Base-by-base conservation (phyloP, 2,329 filamentous ascomycete genomes). In the Alternaria sp. region DNA sequence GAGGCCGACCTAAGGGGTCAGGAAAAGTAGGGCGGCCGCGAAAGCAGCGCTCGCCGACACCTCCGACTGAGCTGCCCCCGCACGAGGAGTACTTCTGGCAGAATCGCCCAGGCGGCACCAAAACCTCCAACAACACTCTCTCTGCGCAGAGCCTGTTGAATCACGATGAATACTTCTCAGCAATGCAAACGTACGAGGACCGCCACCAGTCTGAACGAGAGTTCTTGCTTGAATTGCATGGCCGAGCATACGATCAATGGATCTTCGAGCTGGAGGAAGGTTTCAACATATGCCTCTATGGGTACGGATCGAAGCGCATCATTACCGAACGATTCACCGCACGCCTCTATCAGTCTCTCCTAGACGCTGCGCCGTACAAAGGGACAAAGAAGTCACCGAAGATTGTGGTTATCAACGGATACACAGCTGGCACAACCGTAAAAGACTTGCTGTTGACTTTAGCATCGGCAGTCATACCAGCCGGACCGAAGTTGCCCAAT, bases 11-110 rank as follows among this genome's bases (percentile, higher is more conserved):
- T 11, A 74, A 74, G 45, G 72, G 72, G 21, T 73, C 72, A 10
- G 70, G 68, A n/a, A 73, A 71, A 63, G 69, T 67, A 28, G 86
- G 85, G 54, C 82, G 87, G 73, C 87, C 88, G 0, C 88, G 87
- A 69, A 76, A 87, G 67, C 87, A 89, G 72, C 88, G 88, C 60
- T 93, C 92, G 7, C 92, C 92, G 1, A 94, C 92, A 6, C 93
- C 93, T 4, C 93, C 95, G 18, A 87, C 89, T 56, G 88, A 97
- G 72, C 86, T 98, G 3, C 92, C 94, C 6, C 86, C 94, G 0
- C 93, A 97, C 75, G 96, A 98, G 79, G 88, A 92, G 69, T 99
- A 96, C 82, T 98, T 99, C 79, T 92, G 91, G 75, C 93, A 98
- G 75, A 97, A 97, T 77, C 90, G 93, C 51, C 89, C 92, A 0